These are phyloP conservation scores for Acanthamoeba sp. DNA, from an alignment of 208 protist species.

Conservation along the genomic window DNA sequence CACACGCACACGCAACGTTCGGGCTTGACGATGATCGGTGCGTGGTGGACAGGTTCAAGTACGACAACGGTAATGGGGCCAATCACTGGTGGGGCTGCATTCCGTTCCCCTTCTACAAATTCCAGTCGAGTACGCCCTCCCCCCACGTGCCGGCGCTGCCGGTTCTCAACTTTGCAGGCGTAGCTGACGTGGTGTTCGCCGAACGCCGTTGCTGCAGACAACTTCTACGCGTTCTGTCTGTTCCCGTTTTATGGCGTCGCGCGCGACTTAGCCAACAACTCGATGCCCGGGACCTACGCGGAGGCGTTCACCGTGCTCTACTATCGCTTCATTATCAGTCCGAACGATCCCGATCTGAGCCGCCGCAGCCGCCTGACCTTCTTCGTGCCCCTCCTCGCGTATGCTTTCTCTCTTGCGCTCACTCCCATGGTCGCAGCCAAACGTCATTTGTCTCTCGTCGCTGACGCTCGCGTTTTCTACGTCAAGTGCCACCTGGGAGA, in stretches of 20 bases:
- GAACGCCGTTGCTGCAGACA: neutral
- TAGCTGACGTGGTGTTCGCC: neutral
- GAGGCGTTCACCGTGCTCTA: slow-evolving; percentile 1
- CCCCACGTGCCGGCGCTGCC: no score
- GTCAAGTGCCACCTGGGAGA: neutral
- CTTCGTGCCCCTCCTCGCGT: neutral
- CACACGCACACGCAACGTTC: neutral
- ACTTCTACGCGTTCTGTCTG: neutral
- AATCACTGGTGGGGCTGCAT: slow-evolving; percentile 3
- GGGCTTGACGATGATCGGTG: neutral
- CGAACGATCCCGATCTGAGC: neutral
- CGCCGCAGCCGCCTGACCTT: neutral
- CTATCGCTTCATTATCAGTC: neutral
- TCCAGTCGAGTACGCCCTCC: neutral
- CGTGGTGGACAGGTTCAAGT: neutral
- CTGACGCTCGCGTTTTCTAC: no score
- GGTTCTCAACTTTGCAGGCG: neutral
- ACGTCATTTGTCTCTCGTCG: no score
- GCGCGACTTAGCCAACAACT: neutral
- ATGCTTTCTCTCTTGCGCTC: neutral
- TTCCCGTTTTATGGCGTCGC: slow-evolving; percentile 13
- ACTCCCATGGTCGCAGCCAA: no score
- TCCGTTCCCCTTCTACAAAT: neutral
- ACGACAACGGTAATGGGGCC: neutral
- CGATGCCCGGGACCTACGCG: neutral